Conservation (phyloP, 2,329 filamentous ascomycete species). For the Aspergillus pseudoviridinutans region DNA sequence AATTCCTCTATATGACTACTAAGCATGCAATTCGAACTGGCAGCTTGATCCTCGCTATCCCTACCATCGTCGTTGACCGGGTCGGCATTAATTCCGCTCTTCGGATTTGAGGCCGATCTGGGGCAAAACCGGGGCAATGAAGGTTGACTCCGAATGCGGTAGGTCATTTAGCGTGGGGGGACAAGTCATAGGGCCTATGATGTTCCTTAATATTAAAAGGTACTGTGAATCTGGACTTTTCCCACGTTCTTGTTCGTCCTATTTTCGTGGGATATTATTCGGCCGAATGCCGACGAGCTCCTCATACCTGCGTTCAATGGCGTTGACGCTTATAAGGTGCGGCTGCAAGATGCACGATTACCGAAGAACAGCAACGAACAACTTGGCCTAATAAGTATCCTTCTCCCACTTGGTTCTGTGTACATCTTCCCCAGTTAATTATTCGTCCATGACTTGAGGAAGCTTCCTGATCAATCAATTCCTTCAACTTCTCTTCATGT, state of each 20-base stretch:
- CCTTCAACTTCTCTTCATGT: background rate
- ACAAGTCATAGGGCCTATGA: background rate
- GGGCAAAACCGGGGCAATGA: background rate
- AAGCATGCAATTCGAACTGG: too few species aligned
- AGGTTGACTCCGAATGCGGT: background rate
- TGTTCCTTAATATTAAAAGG: background rate
- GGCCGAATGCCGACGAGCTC: slow-evolving; percentile 12
- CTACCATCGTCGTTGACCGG: too few species aligned
- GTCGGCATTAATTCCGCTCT: background rate
- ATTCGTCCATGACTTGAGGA: background rate
- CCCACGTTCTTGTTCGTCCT: background rate
- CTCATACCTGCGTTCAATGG: slow-evolving; percentile 14
- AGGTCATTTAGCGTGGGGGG: background rate
- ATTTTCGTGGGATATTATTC: slow-evolving; percentile 2
- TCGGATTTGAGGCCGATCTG: background rate
- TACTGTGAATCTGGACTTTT: too few species aligned
- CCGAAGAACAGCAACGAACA: background rate
- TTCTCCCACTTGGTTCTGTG: background rate
- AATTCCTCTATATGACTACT: too few species aligned
- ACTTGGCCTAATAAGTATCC: background rate
- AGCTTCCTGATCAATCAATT: background rate
- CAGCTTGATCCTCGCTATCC: too few species aligned
- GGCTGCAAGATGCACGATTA: background rate
- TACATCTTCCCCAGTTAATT: background rate
- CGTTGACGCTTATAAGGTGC: slow-evolving; percentile 1